Evolutionary conservation across 345 rosid genomes (phyloP).

Genomic region (Citrus maxima): DNA sequence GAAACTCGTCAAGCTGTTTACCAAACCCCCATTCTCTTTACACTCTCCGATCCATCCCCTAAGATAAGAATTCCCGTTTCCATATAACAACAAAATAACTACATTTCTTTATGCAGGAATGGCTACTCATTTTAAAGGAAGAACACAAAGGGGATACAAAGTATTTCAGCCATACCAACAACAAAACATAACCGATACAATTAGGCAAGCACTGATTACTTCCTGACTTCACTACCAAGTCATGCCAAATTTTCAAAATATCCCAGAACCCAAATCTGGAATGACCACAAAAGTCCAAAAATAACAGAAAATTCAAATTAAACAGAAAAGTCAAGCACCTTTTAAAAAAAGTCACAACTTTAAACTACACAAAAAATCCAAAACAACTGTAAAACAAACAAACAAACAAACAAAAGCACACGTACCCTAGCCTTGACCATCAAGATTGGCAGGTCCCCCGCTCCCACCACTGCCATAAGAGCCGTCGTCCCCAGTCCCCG

Average conservation of each 20-base stretch:
- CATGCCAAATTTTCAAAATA: background rate
- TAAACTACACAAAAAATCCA: background rate
- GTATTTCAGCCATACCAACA: background rate
- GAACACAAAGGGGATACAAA: background rate
- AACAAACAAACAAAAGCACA: background rate
- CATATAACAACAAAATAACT: background rate
- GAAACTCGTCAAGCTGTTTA: background rate
- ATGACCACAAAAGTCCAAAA: background rate
- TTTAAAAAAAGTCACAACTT: background rate
- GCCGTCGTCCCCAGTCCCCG: constrained; percentile 58
- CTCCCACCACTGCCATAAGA: constrained; percentile 64
- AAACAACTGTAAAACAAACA: background rate
- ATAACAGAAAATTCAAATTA: background rate
- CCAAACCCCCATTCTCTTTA: background rate
- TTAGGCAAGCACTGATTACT: background rate
- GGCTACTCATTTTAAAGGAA: background rate
- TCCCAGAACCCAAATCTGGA: background rate
- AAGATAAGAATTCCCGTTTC: no score
- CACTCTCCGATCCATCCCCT: background rate
- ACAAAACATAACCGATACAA: background rate
- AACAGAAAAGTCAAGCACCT: background rate
- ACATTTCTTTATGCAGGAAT: background rate
- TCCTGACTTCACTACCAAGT: background rate
- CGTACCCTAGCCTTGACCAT: constrained; percentile 42
- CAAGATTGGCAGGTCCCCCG: constrained; percentile 69